Evolutionary conservation across 2,329 filamentous ascomycete genomes (phyloP), one percentile per base, ranked within the genome.

Genomic region (Claviceps pazoutovae): DNA sequence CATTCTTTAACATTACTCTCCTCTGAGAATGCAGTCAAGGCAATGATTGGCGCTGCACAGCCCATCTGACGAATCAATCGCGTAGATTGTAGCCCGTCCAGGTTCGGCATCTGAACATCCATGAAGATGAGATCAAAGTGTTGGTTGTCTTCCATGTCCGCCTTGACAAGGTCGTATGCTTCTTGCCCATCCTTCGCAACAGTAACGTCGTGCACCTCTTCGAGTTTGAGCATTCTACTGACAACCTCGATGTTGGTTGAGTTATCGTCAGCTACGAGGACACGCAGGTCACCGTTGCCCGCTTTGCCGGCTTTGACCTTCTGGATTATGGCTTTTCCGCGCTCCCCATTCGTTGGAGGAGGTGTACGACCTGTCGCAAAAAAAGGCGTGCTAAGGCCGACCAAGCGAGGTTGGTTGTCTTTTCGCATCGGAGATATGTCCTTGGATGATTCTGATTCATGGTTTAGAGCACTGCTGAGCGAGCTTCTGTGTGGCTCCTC

Each of bases 21-120:
- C 62, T 95, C 89, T 0, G 87, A 83, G 61, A 95, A 95, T 2
- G 90, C 90, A 11, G 89, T 95, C 45, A 96, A 70, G 0, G 90
- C 90, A 14, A 96, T 88, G 55, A 96, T 95, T 0, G 90, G 90
- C 1, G 86, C 85, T 11, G 78, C 82, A 67, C 93, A 96, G 1
- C 90, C 90, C 72, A 91, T 86, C 63, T 88, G 74, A 6, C 90
- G 80, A 59, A 96, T 95, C 37, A 94, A 72, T 9, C 84, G 79
- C 1, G 90, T 95, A 46, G 85, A 90, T 64, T 95, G 84, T 23
- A 96, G 71, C 1, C 90, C 90, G 61, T 95, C 89, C 14, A 96
- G 76, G 56, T 93, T 94, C 3, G 90, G 90, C 90, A 96, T 96
- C 68, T 87, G 88, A 7, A 95, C 84, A 60, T 96, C 90, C 90